Percentiles rank a stretch among this genome's conserved stretches.
Evolutionary conservation across 805 yeast genomes (phyloP).

Genomic region (Nakazawaea laoshanensis): DNA sequence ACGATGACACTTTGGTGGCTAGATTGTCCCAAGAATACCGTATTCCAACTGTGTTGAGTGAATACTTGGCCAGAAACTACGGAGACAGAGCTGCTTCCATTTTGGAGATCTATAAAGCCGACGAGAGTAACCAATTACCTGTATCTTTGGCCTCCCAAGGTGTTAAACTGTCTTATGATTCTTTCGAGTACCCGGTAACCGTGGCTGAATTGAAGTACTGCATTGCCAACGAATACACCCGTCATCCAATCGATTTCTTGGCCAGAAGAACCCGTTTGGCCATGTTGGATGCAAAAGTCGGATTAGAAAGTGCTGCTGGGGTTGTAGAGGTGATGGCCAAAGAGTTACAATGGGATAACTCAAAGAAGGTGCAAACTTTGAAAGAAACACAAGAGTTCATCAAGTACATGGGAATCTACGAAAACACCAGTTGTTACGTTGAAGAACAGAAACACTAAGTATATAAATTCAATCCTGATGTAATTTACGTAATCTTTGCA

Average conservation of each 20-base stretch:
- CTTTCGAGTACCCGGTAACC: conserved; percentile 76
- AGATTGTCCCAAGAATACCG: conserved; percentile 73
- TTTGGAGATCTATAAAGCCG: conserved; percentile 44
- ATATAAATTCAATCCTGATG: conserved; percentile 21
- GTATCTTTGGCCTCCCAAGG: conserved; percentile 44
- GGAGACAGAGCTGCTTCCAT: conserved; percentile 85
- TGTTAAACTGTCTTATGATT: conserved; percentile 27
- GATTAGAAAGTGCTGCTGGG: conserved; percentile 70
- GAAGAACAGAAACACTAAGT: conserved; percentile 10
- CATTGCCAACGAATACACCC: conserved; percentile 71
- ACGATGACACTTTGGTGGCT: conserved; percentile 64
- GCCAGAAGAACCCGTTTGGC: conserved; percentile 93
- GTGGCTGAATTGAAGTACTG: conserved; percentile 85
- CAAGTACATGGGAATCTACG: conserved; percentile 47
- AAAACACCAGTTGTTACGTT: conserved; percentile 10
- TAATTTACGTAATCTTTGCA: conserved; percentile 29
- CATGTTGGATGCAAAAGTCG: conserved; percentile 81
- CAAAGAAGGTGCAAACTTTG: conserved; percentile 45
- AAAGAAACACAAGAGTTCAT: conserved; percentile 46
- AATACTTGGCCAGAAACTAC: conserved; percentile 77
- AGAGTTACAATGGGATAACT: conserved; percentile 67
- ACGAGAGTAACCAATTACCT: conserved; percentile 53
- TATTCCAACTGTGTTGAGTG: conserved; percentile 66
- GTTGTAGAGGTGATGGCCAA: conserved; percentile 81
- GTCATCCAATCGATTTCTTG: conserved; percentile 84